Base-by-base conservation (phyloP, 2,329 filamentous ascomycete genomes). In the Ceratocystis huliohia region DNA sequence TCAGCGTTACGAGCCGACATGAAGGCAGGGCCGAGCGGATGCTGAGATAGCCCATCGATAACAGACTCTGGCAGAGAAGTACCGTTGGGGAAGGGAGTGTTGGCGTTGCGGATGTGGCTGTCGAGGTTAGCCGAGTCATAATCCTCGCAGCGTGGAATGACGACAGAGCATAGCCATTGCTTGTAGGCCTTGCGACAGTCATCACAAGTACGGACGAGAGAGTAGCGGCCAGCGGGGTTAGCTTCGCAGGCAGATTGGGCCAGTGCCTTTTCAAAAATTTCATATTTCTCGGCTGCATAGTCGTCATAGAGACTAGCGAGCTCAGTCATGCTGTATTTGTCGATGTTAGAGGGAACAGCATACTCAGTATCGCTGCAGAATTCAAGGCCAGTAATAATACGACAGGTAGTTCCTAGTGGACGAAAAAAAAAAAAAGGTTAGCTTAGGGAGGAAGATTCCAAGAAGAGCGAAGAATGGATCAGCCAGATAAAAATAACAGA, bases 341-440 rank as follows among this genome's bases (percentile, higher is more conserved):
- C 76, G 1, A 84, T 80, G 72, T 96, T 96, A 50, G 88, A 86
- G 0, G 94, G 94, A 0, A 96, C 94, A 5, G 93, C 88, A 73
- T 96, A 96, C 63, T 93, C 90, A 61, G 93, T 88, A 71, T 93
- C 85, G 70, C 87, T 83, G 77, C 94, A 99, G 75, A 97, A 95
- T 0, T 85, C 80, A n/a, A 99, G 84, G 72, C 95, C 87, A 74
- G 87, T 92, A 59, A 97, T 81, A 50, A 99, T 81, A 68, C 88
- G 87, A 74, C 94, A 99, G 72, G 92, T 96, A 68, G 85, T 83
- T 67, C 88, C 89, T 84, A 71, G 69, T 68, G 17, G 30, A 1
- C 22, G 5, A 3, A 7, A 15, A 10, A 15, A 15, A 15, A 15
- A 15, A 2, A 1, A 28, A 4, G 10, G 37, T 45, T 45, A 44